Percentiles rank a stretch among this genome's conserved stretches.
phyloP scores from a whole-genome alignment of 2,329 filamentous ascomycete species.

The Boeremia exigua region DNA sequence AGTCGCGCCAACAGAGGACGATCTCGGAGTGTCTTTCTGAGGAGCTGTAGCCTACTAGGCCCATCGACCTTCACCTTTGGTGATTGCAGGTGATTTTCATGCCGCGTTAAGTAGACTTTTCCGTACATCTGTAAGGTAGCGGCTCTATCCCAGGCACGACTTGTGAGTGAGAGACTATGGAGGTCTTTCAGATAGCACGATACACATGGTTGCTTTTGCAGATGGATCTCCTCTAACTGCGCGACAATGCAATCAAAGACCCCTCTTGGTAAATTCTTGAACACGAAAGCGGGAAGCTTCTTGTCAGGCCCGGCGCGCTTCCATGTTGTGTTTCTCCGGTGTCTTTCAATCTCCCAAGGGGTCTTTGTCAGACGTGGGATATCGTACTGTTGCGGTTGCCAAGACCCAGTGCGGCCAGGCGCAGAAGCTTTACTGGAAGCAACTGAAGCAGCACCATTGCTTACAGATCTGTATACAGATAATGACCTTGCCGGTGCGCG shows the following conservation, averaged over 20 bases:
- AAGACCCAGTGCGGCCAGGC: background rate
- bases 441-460: background rate
- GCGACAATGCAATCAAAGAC: conserved; percentile 62
- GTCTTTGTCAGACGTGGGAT: conserved; percentile 41
- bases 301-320: conserved; percentile 23
- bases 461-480: background rate
- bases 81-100: conserved; percentile 44
- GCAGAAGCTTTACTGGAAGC: conserved; percentile 5
- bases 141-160: conserved; percentile 62
- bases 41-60: conserved; percentile 58
- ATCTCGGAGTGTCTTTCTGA: conserved; percentile 62
- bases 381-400: conserved; percentile 11
- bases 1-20: conserved; percentile 58
- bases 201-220: conserved; percentile 51
- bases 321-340: conserved; percentile 42
- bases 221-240: conserved; percentile 57
- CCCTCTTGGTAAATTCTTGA: conserved; percentile 58
- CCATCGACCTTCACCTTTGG: conserved; percentile 54
- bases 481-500: background rate
- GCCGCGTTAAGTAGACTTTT: conserved; percentile 56
- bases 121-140: conserved; percentile 56
- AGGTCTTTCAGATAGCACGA: conserved; percentile 63
- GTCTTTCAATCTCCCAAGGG: conserved; percentile 49
- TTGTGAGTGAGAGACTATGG: conserved; percentile 59
- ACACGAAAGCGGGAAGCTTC: conserved; percentile 39